Base-by-base conservation (phyloP, 2,329 filamentous ascomycete genomes). In the Huntiella bhutanensis region DNA sequence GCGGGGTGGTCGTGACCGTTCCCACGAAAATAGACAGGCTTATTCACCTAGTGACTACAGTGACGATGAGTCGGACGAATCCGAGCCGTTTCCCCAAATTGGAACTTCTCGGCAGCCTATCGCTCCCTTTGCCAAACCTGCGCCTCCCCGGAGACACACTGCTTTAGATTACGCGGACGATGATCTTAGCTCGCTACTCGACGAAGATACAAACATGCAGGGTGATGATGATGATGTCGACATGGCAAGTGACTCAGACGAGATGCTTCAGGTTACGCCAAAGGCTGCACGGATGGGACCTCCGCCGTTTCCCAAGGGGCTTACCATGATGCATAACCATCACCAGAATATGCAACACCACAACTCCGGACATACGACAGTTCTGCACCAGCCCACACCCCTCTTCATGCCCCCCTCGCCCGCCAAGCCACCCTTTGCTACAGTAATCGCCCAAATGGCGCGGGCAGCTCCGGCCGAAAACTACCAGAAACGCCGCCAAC, bases 401-500 rank as follows among this genome's bases (percentile, higher is more conserved):
- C 19, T 34, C 8, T 16, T 28, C 15, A 13, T 37, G n/a, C 12
- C 35, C 6, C 40, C 44, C 4, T 33, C 32, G 28, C 28, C 36
- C 6, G n/a, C 22, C 8, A 38, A 38, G 11, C 33, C 43, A 3
- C 43, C 17, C n/a, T 37, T 46, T 36, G 40, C 48, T 11, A 33
- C 44, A 5, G 34, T 44, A 12, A 33, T 49, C 3, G 36, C 48
- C 4, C 43, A 46, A 19, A 41, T 49, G 13, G 48, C 48, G 5
- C 48, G 41, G 6, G 39, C 41, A 6, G 47, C 44, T 15, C 43
- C 28, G n/a, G 44, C 46, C n/a, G 44, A 46, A 17, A 49, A 49
- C 36, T 47, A 47, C 15, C 48, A 54, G 41, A 68, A 65, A 46
- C 67, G 69, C 33, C 62, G 64, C 11, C 63, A 60, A 2, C 58